phyloP scores from a whole-genome alignment of 1,139 yeast genomes.

The Diutina catenulata region DNA sequence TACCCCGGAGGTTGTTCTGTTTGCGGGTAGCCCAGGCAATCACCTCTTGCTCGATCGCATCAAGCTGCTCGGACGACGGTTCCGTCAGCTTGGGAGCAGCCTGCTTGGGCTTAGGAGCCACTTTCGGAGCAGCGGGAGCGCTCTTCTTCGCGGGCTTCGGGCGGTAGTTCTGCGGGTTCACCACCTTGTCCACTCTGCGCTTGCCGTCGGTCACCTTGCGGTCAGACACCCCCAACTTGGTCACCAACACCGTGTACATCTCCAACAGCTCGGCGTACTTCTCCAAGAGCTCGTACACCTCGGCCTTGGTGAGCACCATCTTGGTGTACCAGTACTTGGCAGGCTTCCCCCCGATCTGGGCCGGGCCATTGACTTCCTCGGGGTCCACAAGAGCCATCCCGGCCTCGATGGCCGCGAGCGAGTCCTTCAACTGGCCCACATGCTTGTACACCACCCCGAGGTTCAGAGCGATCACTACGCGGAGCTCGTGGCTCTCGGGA shows the following conservation, averaged over 20 bases:
- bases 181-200: constrained; percentile 58
- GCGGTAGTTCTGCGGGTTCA: constrained; percentile 30
- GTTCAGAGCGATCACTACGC: constrained; percentile 65
- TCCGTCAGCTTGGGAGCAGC: constrained; percentile 4
- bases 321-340: constrained; percentile 67
- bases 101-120: not conserved
- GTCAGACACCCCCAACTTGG: constrained; percentile 50
- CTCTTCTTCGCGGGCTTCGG: constrained; percentile 8
- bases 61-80: constrained; percentile 6
- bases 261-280: constrained; percentile 50
- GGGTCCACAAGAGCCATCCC: constrained; percentile 51
- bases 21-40: constrained; percentile 61
- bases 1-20: constrained; percentile 65
- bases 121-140: not conserved
- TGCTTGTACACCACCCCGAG: constrained; percentile 60
- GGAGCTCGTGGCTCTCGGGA: constrained; percentile 54
- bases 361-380: constrained; percentile 14
- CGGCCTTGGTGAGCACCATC: constrained; percentile 61
- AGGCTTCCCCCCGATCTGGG: constrained; percentile 36
- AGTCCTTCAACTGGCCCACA: constrained; percentile 62
- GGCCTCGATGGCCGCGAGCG: constrained; percentile 39
- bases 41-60: constrained; percentile 18
- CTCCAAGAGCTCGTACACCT: constrained; percentile 72
- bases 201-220: constrained; percentile 68
- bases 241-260: constrained; percentile 49